Conservation (phyloP, 805 yeast species). For the Tetrapisispora namnaoensis region DNA sequence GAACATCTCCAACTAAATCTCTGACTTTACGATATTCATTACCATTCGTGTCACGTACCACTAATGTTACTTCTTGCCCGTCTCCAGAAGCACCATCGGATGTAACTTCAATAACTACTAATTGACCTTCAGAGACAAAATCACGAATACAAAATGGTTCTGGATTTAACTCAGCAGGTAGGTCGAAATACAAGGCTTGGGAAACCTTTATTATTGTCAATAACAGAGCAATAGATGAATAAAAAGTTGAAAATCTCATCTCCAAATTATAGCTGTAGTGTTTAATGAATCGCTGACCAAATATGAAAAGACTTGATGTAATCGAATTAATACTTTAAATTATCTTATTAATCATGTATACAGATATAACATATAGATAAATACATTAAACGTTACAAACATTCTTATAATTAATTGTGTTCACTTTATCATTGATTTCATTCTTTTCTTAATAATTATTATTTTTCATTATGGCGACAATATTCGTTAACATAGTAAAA, state of each 20-base stretch:
- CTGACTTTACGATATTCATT: conserved; percentile 74
- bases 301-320: no score
- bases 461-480: no score
- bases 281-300: not conserved
- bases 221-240: not conserved
- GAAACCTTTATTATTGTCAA: not conserved
- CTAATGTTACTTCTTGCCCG: conserved; percentile 69
- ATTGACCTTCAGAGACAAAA: conserved; percentile 72
- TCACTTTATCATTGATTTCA: no score
- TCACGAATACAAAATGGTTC: conserved; percentile 84
- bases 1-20: conserved; percentile 62
- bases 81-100: conserved; percentile 73
- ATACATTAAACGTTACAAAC: no score
- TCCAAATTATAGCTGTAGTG: not conserved
- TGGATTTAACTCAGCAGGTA: conserved; percentile 37
- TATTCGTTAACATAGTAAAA: no score
- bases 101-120: conserved; percentile 76
- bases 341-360: no score
- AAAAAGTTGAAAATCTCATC: not conserved
- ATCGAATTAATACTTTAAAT: no score
- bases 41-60: conserved; percentile 68
- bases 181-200: conserved; percentile 35
- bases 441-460: no score
- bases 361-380: no score
- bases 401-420: no score